These are phyloP conservation scores for Pichia thaimueangensis DNA, from an alignment of 805 yeast species.

Conservation along the genomic window DNA sequence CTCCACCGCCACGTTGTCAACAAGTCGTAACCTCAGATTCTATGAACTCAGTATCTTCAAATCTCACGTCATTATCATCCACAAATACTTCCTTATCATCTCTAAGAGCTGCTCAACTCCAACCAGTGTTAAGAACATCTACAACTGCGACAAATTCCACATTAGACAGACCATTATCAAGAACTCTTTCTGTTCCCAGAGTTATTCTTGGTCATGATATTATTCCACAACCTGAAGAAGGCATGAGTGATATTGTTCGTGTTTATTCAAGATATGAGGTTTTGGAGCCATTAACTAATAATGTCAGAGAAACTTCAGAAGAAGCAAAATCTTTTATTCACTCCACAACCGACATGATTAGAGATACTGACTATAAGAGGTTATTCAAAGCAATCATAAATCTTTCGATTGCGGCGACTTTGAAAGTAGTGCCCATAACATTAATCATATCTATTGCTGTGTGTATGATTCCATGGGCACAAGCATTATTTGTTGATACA, in stretches of 20 bases:
- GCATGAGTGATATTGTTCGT: conserved; percentile 38
- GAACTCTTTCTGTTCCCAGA: conserved; percentile 12
- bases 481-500: conserved; percentile 57
- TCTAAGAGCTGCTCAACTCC: no score
- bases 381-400: conserved; percentile 5
- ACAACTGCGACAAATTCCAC: background rate
- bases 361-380: conserved; percentile 5
- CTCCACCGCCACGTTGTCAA: background rate
- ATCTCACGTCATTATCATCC: background rate
- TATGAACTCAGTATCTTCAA: background rate
- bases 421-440: conserved; percentile 69
- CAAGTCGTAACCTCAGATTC: background rate
- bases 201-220: conserved; percentile 22
- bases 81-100: background rate
- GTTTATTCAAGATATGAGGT: conserved; percentile 45
- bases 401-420: conserved; percentile 37
- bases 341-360: conserved; percentile 2
- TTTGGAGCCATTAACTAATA: conserved; percentile 16
- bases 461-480: conserved; percentile 80
- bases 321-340: conserved; percentile 2
- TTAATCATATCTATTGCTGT: conserved; percentile 57
- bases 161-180: background rate
- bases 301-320: background rate
- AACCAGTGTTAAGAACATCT: background rate
- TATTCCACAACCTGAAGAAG: conserved; percentile 21